phyloP scores from a whole-genome alignment of 495 filamentous ascomycete species.

The Penicillium riverlandense region DNA sequence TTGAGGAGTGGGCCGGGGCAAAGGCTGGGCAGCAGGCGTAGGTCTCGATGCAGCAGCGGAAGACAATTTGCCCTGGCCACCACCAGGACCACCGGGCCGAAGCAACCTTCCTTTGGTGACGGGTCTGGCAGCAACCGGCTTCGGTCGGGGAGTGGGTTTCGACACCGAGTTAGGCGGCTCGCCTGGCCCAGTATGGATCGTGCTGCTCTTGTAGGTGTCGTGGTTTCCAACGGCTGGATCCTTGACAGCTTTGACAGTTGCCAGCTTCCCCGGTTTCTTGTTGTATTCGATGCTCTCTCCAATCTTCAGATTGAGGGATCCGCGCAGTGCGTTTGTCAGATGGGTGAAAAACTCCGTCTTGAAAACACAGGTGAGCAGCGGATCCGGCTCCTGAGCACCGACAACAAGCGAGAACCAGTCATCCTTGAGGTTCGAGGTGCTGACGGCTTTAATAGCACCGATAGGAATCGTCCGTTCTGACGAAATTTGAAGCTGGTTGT shows the following conservation, averaged over 20 bases:
- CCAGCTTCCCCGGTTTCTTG: constrained; percentile 95
- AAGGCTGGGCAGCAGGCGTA: constrained; percentile 22
- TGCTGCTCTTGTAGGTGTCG: constrained; percentile 90
- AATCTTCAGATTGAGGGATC: constrained; percentile 75
- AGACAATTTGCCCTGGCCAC: constrained; percentile 65
- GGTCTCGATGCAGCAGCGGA: constrained; percentile 36
- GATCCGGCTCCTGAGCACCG: constrained; percentile 87
- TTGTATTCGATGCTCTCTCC: constrained; percentile 82
- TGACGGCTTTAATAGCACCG: constrained; percentile 79
- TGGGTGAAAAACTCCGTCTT: constrained; percentile 98
- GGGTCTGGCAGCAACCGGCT: constrained; percentile 75
- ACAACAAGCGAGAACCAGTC: constrained; percentile 95
- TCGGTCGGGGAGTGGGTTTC: constrained; percentile 75
- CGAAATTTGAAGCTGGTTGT: constrained; percentile 71
- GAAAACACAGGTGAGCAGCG: constrained; percentile 83
- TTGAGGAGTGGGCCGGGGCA: constrained; percentile 35
- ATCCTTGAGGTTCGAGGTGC: constrained; percentile 72
- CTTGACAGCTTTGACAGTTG: constrained; percentile 79
- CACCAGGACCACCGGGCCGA: constrained; percentile 79
- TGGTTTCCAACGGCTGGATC: constrained; percentile 63
- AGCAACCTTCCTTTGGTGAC: constrained; percentile 86
- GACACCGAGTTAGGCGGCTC: constrained; percentile 80
- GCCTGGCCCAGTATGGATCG: constrained; percentile 78
- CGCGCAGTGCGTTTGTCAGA: constrained; percentile 65
- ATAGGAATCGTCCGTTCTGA: constrained; percentile 76